Base-by-base conservation (phyloP, 2,329 filamentous ascomycete genomes). In the Ophiosphaerella narmari region DNA sequence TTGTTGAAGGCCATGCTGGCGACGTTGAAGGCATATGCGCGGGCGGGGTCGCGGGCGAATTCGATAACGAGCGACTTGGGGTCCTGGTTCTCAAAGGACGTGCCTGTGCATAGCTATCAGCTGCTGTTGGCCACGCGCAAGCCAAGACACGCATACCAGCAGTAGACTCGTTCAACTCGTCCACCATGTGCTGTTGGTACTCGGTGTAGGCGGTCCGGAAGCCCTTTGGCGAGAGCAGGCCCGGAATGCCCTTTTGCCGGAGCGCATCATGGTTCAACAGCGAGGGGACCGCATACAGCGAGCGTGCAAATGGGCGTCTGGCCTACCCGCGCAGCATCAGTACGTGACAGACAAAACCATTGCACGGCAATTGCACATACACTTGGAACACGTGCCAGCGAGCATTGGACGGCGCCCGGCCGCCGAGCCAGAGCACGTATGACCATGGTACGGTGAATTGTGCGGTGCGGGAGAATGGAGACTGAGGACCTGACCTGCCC, bases 1-100 rank as follows among this genome's bases (percentile, higher is more conserved):
- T 86, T 97, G 84, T 97, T 97, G 82, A 90, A 88, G 48, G 91
- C 90, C 89, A 96, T 96, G 65, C 90, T 96, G 74, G 94, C 94
- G 74, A 95, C 85, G 83, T 97, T 99, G 86, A 99, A 99, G 71
- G 88, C 79, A 63, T 87, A 81, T 36, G 94, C 94, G 56, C 83
- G 80, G 61, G 81, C 80, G 38, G 93, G 88, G 67, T 94, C 84
- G 74, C 91, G 90, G 52, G 93, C 89, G 51, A 87, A 87, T 67
- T 85, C 80, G 67, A 93, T 80, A 68, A 89, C 76, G 68, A 96
- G 86, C 39, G 85, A 79, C 74, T 89, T 86, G 54, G 85, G 74
- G 43, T 81, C 77, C 60, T 81, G 77, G 70, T 84, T 76, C 59
- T 86, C 86, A 66, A 83, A 81, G 14, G 85, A 78, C 60, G 83